These are phyloP conservation scores for Fusarium chlamydosporum DNA, from an alignment of 2,329 filamentous ascomycete species.

Conservation along the genomic window DNA sequence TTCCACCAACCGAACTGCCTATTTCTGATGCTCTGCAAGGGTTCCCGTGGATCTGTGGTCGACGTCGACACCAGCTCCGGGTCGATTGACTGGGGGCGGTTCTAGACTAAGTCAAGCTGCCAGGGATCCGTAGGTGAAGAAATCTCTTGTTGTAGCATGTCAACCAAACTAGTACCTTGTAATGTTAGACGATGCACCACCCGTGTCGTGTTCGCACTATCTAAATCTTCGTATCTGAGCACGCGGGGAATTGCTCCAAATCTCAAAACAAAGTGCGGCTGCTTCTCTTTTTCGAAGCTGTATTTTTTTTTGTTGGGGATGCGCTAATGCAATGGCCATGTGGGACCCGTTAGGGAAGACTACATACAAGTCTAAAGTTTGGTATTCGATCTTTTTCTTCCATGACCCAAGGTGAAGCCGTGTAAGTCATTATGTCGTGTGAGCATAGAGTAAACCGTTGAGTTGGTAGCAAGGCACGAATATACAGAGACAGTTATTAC, in stretches of 20 bases:
- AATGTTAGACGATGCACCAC: background rate
- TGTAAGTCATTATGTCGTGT: constrained; percentile 33
- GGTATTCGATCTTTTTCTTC: constrained; percentile 12
- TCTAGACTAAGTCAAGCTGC: constrained; percentile 22
- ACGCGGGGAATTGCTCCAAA: constrained; percentile 40
- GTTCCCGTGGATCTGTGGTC: constrained; percentile 37
- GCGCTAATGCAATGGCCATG: constrained; percentile 48
- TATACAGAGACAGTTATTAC: background rate
- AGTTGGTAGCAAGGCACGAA: background rate
- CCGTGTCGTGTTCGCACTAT: background rate
- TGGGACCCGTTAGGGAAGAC: constrained; percentile 35
- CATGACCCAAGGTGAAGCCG: constrained; percentile 7
- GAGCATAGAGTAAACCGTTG: constrained; percentile 1
- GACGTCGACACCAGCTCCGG: constrained; percentile 36
- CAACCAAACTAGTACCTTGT: constrained; percentile 7
- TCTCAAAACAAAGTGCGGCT: constrained; percentile 41
- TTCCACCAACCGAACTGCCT: constrained; percentile 30
- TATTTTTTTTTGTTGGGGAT: constrained; percentile 51
- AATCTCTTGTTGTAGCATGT: background rate
- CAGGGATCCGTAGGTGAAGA: constrained; percentile 16
- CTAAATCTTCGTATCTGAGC: constrained; percentile 1
- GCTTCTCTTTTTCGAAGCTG: constrained; percentile 27
- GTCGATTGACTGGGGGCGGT: constrained; percentile 28
- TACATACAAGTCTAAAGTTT: constrained; percentile 8
- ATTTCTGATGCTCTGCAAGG: constrained; percentile 37